phyloP scores from a whole-genome alignment of 2,329 filamentous ascomycete species.

The Cordyceps tenuipes region DNA sequence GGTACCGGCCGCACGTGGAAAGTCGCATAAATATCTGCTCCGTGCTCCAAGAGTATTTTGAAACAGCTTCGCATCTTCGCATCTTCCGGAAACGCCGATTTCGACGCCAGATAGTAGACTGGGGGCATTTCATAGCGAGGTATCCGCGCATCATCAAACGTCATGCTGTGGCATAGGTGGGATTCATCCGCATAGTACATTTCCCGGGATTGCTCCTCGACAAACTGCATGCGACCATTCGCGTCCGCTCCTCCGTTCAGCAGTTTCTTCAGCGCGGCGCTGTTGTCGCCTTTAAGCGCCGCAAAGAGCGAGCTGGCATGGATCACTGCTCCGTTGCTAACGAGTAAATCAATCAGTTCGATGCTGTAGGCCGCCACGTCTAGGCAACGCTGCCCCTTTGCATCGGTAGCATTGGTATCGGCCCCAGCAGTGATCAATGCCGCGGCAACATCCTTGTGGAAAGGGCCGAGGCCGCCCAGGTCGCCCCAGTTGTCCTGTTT shows the following conservation, averaged over 20 bases:
- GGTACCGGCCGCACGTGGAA: not conserved
- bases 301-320: constrained; percentile 1
- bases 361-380: constrained; percentile 2
- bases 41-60: not conserved
- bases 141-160: not conserved
- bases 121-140: not conserved
- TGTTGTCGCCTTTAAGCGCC: constrained; percentile 7
- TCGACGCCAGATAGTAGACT: not conserved
- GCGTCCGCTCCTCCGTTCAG: not conserved
- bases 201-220: not conserved
- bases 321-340: constrained; percentile 4
- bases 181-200: not conserved
- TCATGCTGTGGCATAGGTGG: not conserved
- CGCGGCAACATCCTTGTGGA: constrained; percentile 5
- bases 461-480: not conserved
- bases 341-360: constrained; percentile 4
- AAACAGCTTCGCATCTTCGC: not conserved
- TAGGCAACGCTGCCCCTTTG: constrained; percentile 11
- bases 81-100: not conserved
- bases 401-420: constrained; percentile 10
- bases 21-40: not conserved
- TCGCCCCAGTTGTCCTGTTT: not conserved
- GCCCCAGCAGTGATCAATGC: constrained; percentile 7
- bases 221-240: not conserved
- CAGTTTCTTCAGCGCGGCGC: not conserved